Base-by-base conservation (phyloP, 1,139 yeast genomes). In the Lodderomyces orthopsilosis region DNA sequence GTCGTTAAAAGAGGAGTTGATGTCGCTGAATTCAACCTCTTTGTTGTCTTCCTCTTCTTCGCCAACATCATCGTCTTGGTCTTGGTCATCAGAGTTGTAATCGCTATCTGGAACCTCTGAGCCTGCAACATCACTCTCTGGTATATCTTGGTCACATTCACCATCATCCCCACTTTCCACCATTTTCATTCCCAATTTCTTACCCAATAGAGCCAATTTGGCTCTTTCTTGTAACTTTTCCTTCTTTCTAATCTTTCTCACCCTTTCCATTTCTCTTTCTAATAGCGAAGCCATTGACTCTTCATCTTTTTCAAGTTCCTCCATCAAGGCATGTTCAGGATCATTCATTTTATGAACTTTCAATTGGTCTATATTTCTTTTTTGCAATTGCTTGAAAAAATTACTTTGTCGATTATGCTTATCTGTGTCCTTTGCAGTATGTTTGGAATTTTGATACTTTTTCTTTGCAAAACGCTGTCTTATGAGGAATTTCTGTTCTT, bases 211-310 rank as follows among this genome's bases (percentile, higher is more conserved):
- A 2, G 71, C 73, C 42, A 55, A 46, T 42, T 63, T 66, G 2
- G 75, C 75, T 44, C 56, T 64, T 48, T 70, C 75, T 42, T 61
- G 59, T 30, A 66, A 48, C 47, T 75, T 70, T 45, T 79, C 87
- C 44, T 70, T 73, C 52, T 71, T 75, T 45, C 83, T 68, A 26
- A 77, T 69, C 41, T 66, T 70, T 53, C 79, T 63, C 26, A 68
- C 77, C 49, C 83, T 67, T 49, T 75, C 76, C 53, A 80, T 72
- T 55, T 85, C 91, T 46, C 78, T 72, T 51, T 84, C 89, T 50
- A 84, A 66, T 38, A 84, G 65, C n/a, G 68, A 61, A 2, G 73
- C 74, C 74, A 69, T 68, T 18, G 65, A 61, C 41, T 69, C 74
- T 40, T 69, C 75, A 41, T 69, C 74, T 50, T 68, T 62, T 44